A percentile compares a stretch with the other conserved stretches of the same genome.
Conservation (phyloP, 225 moss, liverwort and hornwort species). For the Bryum argenteum region DNA sequence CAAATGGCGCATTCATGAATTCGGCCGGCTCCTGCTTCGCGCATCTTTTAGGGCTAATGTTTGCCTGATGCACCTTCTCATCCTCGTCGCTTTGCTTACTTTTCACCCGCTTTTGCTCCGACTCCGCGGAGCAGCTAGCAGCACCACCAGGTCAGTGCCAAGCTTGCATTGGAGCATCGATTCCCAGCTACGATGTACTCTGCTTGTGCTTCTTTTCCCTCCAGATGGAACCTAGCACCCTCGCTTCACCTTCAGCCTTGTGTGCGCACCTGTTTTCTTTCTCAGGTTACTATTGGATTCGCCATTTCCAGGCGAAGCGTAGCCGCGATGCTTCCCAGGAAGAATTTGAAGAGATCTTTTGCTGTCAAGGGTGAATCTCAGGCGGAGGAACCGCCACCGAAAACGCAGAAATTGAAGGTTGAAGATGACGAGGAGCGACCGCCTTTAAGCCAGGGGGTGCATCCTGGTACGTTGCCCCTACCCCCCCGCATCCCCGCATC, state of each 20-base stretch:
- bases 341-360: constrained; percentile 37
- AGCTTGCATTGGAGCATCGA: constrained; percentile 16
- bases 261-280: constrained; percentile 15
- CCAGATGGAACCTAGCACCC: constrained; percentile 25
- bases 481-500: too few species aligned
- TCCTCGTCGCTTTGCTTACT: too few species aligned
- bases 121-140: too few species aligned
- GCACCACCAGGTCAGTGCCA: too few species aligned
- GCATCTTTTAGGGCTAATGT: too few species aligned
- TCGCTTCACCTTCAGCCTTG: constrained; percentile 11
- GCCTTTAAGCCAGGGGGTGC: constrained; percentile 41
- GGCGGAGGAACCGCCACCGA: constrained; percentile 12
- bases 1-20: too few species aligned
- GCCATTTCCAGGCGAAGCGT: background rate
- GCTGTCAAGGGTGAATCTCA: constrained; percentile 29
- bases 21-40: too few species aligned
- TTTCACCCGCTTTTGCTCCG: too few species aligned
- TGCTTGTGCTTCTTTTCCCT: constrained; percentile 8
- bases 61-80: too few species aligned
- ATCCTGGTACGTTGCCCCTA: constrained; percentile 44
- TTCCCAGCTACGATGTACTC: constrained; percentile 25
- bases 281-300: constrained; percentile 8
- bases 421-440: constrained; percentile 36
- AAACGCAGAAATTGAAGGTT: constrained; percentile 22
- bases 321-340: constrained; percentile 37